Base-by-base conservation (phyloP, 140 eudicot species). In the Oenanthe javanica region DNA sequence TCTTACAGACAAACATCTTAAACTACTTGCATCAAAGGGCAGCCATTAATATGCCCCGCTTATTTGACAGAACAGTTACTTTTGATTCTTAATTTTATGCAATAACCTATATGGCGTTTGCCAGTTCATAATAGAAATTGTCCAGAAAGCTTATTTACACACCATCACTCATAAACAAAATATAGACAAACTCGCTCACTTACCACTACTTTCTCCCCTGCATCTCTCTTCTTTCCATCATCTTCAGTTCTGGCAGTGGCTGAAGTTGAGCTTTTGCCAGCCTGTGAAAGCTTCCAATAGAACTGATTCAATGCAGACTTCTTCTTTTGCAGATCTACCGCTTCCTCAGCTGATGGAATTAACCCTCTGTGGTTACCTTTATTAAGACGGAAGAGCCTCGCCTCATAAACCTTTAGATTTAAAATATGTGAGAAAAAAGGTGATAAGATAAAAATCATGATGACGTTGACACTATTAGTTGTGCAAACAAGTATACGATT, bases 301-400 rank as follows among this genome's bases (percentile, higher is more conserved):
- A 90, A 92, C 40, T 89, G 90, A 85, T 90, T 95, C 81, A 88
- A 82, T 52, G 90, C 92, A 31, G 91, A 84, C 74, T 74, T 78
- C 80, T 88, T 95, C 86, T 89, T 92, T 81, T 88, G 92, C 81
- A 88, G 79, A 84, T 92, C 87, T 40, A 95, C 86, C 23, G 97
- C 97, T 85, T 92, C 99, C 86, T 95, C 97, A 50, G 87, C 99
- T 42, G 97, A 87, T 45, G 90, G 81, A 49, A 94, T 86, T 79
- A 82, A 83, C 81, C 90, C 89, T 38, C 97, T 92, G 76, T 86
- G 83, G 47, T 88, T 80, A 75, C 92, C 89, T 84, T 87, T 89
- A 84, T 85, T 90, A 72, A 92, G 89, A 50, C 89, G 97, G 83
- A 95, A 95, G 74, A 95, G 92, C 78, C 97, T 89, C 7, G 97